phyloP scores from a whole-genome alignment of 352 stramenopile species.

The Globisporangium megalacanthum region DNA sequence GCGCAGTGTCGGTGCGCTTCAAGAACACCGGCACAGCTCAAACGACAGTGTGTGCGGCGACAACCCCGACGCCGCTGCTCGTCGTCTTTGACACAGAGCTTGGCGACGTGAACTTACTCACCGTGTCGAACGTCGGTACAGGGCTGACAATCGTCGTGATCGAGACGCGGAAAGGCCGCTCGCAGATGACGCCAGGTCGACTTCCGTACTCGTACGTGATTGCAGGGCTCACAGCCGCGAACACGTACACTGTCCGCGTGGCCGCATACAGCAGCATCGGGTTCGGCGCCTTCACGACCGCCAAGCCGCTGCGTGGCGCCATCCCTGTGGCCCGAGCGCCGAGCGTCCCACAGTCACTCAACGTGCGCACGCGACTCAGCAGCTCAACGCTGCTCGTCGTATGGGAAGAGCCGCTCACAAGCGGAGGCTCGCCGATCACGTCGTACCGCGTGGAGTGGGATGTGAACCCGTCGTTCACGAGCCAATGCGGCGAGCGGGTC shows the following conservation, averaged over 20 bases:
- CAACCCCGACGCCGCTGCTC: slow-evolving; percentile 25
- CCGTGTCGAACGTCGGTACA: not conserved
- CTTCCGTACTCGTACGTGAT: slow-evolving; percentile 86
- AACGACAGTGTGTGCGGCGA: slow-evolving; percentile 37
- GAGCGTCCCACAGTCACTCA: slow-evolving; percentile 70
- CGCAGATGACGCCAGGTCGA: slow-evolving; percentile 53
- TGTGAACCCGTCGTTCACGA: slow-evolving; percentile 80
- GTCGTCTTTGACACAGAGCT: slow-evolving; percentile 50
- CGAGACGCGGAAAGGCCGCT: slow-evolving; percentile 47
- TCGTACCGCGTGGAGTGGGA: slow-evolving; percentile 96
- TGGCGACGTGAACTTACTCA: slow-evolving; percentile 43
- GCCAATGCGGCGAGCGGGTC: slow-evolving; percentile 56
- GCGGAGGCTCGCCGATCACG: slow-evolving; percentile 76
- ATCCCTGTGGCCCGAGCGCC: slow-evolving; percentile 42
- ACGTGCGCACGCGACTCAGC: slow-evolving; percentile 66
- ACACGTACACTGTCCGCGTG: slow-evolving; percentile 88
- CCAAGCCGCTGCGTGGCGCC: slow-evolving; percentile 23
- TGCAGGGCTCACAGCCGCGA: slow-evolving; percentile 55
- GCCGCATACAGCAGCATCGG: slow-evolving; percentile 93
- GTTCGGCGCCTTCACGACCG: slow-evolving; percentile 74
- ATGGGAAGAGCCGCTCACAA: slow-evolving; percentile 69
- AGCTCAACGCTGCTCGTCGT: slow-evolving; percentile 52
- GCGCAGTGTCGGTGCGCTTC: slow-evolving; percentile 45
- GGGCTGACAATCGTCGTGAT: slow-evolving; percentile 10
- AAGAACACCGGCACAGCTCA: slow-evolving; percentile 20